These are phyloP conservation scores for Pisolithus marmoratus DNA, from an alignment of 768 basidiomycete species.

Conservation along the genomic window DNA sequence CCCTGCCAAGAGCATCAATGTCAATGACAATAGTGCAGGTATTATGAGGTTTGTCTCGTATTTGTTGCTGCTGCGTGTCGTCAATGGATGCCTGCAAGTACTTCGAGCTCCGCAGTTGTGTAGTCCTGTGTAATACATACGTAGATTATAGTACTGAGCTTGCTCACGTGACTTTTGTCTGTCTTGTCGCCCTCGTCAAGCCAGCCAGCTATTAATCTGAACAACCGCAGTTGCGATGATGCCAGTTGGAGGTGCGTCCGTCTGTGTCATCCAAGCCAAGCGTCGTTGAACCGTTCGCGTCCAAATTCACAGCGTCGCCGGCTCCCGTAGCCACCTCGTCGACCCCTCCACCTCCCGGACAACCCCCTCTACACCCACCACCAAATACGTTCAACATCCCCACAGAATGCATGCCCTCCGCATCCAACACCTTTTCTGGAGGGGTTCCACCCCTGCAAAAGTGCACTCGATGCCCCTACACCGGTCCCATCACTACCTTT, in stretches of 20 bases:
- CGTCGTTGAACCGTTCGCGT: background rate
- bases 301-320: constrained; percentile 5
- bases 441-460: constrained; percentile 16
- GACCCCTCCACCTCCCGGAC: constrained; percentile 5
- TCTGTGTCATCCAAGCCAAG: background rate
- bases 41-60: too few relatives aligned
- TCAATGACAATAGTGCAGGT: too few relatives aligned
- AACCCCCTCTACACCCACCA: constrained; percentile 1
- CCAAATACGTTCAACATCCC: constrained; percentile 19
- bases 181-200: background rate
- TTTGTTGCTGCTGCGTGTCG: too few relatives aligned
- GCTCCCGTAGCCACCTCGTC: constrained; percentile 9
- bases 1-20: too few relatives aligned
- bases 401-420: constrained; percentile 7
- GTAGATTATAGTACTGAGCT: too few relatives aligned
- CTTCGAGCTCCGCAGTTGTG: too few relatives aligned
- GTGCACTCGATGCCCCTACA: constrained; percentile 27
- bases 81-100: too few relatives aligned
- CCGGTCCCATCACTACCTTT: constrained; percentile 22
- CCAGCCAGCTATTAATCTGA: background rate
- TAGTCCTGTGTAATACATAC: too few relatives aligned
- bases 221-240: background rate
- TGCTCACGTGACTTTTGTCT: too few relatives aligned
- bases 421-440: background rate
- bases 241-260: background rate